Evolutionary conservation across 2,329 filamentous ascomycete species (phyloP).

Genomic region (Penicillium brasilianum): DNA sequence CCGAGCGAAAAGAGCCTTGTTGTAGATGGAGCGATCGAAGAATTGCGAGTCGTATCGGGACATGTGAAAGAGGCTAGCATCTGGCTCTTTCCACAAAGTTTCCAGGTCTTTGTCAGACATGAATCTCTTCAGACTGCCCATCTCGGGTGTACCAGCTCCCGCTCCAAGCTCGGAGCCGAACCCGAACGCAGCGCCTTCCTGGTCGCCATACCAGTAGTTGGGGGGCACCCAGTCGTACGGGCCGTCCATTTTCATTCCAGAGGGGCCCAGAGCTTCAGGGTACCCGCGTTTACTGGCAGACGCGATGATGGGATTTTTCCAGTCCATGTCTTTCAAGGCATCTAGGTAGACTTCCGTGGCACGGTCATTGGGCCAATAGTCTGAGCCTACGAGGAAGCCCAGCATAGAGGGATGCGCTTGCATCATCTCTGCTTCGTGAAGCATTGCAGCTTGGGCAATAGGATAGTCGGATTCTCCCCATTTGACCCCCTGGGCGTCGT

Average conservation of each 20-base stretch:
- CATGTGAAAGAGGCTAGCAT: slow-evolving; percentile 65
- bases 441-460: slow-evolving; percentile 61
- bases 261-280: slow-evolving; percentile 57
- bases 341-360: slow-evolving; percentile 61
- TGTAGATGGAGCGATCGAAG: slow-evolving; percentile 62
- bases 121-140: slow-evolving; percentile 60
- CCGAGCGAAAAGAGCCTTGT: slow-evolving; percentile 57
- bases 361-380: slow-evolving; percentile 66
- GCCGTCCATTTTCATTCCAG: slow-evolving; percentile 69
- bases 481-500: slow-evolving; percentile 52
- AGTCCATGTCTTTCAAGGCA: slow-evolving; percentile 57
- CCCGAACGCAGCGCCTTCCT: slow-evolving; percentile 63
- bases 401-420: slow-evolving; percentile 65
- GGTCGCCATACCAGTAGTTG: slow-evolving; percentile 65
- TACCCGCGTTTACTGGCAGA: slow-evolving; percentile 63
- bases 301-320: slow-evolving; percentile 62
- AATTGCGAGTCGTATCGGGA: slow-evolving; percentile 61
- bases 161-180: slow-evolving; percentile 68
- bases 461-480: slow-evolving; percentile 62
- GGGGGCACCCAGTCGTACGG: slow-evolving; percentile 71
- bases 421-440: slow-evolving; percentile 65
- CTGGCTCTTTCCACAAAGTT: slow-evolving; percentile 61
- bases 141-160: slow-evolving; percentile 66
- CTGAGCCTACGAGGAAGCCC: slow-evolving; percentile 64
- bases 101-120: slow-evolving; percentile 57